Evolutionary conservation across 495 filamentous ascomycete species (phyloP).

Genomic region (Elasticomyces elasticus): DNA sequence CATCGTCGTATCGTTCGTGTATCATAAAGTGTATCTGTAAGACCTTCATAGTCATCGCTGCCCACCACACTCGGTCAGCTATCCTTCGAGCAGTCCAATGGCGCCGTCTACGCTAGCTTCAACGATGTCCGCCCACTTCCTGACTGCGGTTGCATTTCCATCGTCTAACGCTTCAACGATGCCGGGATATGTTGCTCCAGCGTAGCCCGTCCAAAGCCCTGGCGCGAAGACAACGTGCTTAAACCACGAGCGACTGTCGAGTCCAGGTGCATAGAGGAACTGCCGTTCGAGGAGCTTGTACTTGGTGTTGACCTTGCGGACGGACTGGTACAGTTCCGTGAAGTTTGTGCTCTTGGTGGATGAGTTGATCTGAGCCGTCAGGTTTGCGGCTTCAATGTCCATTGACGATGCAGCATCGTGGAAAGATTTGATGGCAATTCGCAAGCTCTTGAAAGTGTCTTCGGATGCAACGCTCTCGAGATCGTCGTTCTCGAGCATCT

Average conservation of each 20-base stretch:
- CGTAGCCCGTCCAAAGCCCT: slow-evolving; percentile 83
- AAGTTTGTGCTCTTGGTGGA: neutral
- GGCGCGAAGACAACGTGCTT: slow-evolving; percentile 64
- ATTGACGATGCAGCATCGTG: slow-evolving; percentile 40
- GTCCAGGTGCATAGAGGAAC: slow-evolving; percentile 48
- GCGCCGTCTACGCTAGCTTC: slow-evolving; percentile 26
- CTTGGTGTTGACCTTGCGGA: slow-evolving; percentile 46
- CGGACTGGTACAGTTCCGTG: slow-evolving; percentile 42
- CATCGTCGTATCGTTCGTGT: neutral
- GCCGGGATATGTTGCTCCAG: slow-evolving; percentile 60
- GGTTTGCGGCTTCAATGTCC: slow-evolving; percentile 44
- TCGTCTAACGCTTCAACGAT: slow-evolving; percentile 51
- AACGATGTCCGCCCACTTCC: slow-evolving; percentile 30
- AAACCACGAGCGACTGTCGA: slow-evolving; percentile 53
- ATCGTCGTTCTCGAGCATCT: neutral
- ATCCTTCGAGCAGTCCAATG: slow-evolving; percentile 3
- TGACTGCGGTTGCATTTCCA: slow-evolving; percentile 32
- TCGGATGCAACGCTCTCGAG: neutral
- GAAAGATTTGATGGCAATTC: slow-evolving; percentile 40
- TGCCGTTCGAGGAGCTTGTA: slow-evolving; percentile 53
- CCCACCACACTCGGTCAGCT: neutral
- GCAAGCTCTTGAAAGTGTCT: slow-evolving; percentile 37
- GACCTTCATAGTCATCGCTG: neutral
- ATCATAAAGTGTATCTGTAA: neutral
- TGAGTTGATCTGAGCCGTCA: slow-evolving; percentile 33